These are phyloP conservation scores for Themeda triandra DNA, from an alignment of 176 grass and related monocot genomes.

Conservation along the genomic window DNA sequence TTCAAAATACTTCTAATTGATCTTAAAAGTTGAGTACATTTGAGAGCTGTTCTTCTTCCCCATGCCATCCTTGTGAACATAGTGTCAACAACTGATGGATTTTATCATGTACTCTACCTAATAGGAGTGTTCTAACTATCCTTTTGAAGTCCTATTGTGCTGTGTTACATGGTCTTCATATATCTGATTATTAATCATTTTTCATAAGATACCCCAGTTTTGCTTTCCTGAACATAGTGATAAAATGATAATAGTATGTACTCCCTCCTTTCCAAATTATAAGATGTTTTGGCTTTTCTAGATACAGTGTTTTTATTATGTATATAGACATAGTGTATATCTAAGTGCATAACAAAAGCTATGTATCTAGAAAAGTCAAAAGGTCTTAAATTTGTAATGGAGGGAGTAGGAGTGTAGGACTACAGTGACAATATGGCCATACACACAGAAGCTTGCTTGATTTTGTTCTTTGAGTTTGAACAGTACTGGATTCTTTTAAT, in stretches of 20 bases:
- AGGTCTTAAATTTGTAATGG: not conserved
- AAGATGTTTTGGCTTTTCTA: not conserved
- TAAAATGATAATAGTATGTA: not conserved
- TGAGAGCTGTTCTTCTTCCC: not conserved
- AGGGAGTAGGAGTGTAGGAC: not conserved
- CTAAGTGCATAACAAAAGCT: not conserved
- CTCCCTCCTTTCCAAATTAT: not conserved
- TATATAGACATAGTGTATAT: not conserved
- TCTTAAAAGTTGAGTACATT: not conserved
- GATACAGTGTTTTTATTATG: not conserved
- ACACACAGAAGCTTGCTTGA: not conserved
- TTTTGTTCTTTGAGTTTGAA: constrained; percentile 2
- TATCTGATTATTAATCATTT: constrained; percentile 13
- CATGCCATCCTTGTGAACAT: constrained; percentile 9
- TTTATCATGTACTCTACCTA: not conserved
- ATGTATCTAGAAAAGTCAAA: not conserved
- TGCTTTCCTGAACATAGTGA: constrained; percentile 1
- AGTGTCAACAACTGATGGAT: not conserved
- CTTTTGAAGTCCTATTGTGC: not conserved
- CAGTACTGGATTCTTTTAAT: not conserved
- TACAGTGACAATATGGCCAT: not conserved
- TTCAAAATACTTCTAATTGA: not conserved
- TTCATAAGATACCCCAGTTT: not conserved
- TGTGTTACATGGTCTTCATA: not conserved
- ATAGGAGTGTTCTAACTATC: not conserved